phyloP scores from a whole-genome alignment of 2,329 filamentous ascomycete species.

The Aspergillus awamori region DNA sequence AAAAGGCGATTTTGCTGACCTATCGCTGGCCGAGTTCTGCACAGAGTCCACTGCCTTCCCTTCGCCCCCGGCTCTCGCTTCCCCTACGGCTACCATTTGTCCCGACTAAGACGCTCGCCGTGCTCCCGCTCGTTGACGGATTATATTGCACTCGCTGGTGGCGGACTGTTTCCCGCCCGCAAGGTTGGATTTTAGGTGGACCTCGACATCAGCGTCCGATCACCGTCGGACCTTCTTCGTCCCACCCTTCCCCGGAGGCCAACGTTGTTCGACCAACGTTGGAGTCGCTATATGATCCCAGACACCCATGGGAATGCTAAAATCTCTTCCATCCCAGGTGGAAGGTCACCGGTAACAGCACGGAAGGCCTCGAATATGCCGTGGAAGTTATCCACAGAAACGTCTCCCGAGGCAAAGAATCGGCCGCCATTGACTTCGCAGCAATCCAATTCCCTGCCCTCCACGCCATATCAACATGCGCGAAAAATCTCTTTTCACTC shows the following conservation, averaged over 20 bases:
- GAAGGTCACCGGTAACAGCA: conserved; percentile 47
- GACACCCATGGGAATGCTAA: conserved; percentile 47
- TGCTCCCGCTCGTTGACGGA: conserved; percentile 2
- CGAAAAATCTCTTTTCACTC: conserved; percentile 81
- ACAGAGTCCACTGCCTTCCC: conserved; percentile 17
- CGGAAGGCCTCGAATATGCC: conserved; percentile 45
- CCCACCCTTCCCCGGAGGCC: conserved; percentile 23
- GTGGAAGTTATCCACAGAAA: conserved; percentile 42
- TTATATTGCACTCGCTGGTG: conserved; percentile 9
- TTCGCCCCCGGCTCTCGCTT: conserved; percentile 16
- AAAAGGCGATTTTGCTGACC: conserved; percentile 26
- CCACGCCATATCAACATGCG: conserved; percentile 87
- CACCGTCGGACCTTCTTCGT: conserved; percentile 5
- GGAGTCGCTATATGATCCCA: conserved; percentile 46
- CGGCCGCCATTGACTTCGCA: conserved; percentile 59
- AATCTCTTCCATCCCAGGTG: conserved; percentile 43
- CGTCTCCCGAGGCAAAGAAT: conserved; percentile 40
- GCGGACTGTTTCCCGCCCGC: conserved; percentile 8
- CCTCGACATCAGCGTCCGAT: conserved; percentile 12
- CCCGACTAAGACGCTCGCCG: not conserved
- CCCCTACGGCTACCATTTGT: conserved; percentile 13
- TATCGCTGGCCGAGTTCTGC: conserved; percentile 28
- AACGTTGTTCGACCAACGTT: conserved; percentile 35
- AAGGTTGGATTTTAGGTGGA: conserved; percentile 15
- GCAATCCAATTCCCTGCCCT: conserved; percentile 87